These are phyloP conservation scores for Aspergillus baeticus DNA, from an alignment of 495 filamentous ascomycete genomes.

Conservation along the genomic window DNA sequence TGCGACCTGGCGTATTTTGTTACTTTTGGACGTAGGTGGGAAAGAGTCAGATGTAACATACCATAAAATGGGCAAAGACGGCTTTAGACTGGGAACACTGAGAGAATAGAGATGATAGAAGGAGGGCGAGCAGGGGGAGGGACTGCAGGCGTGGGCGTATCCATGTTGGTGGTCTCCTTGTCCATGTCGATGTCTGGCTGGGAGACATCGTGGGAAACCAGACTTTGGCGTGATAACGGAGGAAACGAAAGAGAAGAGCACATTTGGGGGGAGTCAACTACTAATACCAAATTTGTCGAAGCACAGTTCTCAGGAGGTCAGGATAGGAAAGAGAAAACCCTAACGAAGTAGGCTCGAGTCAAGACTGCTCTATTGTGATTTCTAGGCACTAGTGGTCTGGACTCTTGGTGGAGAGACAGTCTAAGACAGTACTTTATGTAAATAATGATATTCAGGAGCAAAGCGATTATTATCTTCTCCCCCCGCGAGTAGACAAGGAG, in stretches of 20 bases:
- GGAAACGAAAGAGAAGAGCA: not conserved
- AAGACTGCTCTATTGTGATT: no score
- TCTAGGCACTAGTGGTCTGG: no score
- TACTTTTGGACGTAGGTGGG: not conserved
- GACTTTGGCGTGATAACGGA: no score
- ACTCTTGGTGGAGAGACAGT: not conserved
- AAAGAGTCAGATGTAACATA: not conserved
- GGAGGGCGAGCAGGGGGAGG: not conserved
- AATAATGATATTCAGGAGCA: not conserved
- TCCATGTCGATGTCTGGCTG: not conserved
- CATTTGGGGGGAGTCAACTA: not conserved
- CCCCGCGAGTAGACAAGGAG: no score
- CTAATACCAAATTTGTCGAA: no score
- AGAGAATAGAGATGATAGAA: not conserved
- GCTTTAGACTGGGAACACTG: not conserved
- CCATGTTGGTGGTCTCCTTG: not conserved
- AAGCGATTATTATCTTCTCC: no score
- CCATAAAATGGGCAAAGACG: slow-evolving; percentile 14
- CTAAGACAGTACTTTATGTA: not conserved
- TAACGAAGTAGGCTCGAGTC: no score
- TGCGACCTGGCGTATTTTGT: slow-evolving; percentile 17
- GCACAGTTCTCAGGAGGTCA: not conserved
- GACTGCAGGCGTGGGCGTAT: not conserved
- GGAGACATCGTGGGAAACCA: not conserved
- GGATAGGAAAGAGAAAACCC: not conserved